Conservation (phyloP, 345 rosid species). For the Brassica napus region DNA sequence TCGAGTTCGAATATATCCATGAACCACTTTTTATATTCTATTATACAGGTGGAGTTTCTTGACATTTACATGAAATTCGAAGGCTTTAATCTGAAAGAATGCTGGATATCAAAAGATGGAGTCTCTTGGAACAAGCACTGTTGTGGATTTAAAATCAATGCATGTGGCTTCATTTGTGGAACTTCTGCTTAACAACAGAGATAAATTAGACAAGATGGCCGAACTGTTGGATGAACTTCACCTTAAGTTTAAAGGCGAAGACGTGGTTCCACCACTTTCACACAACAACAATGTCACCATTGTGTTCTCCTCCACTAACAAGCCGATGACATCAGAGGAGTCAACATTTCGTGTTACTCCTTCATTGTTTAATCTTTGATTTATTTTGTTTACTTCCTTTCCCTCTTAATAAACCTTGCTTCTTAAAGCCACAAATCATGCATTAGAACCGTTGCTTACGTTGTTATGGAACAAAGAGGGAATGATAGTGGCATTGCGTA, state of each 20-base stretch:
- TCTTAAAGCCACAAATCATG: no score
- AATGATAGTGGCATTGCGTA: no score
- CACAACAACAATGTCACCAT: no score
- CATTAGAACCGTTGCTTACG: no score
- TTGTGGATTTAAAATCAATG: neutral
- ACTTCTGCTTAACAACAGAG: neutral
- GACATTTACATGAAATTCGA: neutral
- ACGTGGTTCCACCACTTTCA: neutral
- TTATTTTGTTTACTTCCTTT: no score
- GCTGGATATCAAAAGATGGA: slow-evolving; percentile 10
- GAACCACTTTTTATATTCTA: neutral
- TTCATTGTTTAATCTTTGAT: no score
- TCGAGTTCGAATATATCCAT: neutral
- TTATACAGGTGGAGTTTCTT: neutral
- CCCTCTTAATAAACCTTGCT: no score
- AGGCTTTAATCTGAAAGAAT: neutral
- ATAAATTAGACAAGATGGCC: slow-evolving; percentile 2
- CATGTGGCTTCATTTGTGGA: neutral
- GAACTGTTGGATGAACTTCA: neutral
- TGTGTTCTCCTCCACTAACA: no score
- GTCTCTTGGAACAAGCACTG: neutral
- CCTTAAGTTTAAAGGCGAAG: neutral
- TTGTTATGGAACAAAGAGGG: no score
- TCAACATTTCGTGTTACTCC: no score
- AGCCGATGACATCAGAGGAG: no score